Base-by-base conservation (phyloP, 2,329 filamentous ascomycete genomes). In the Scedosporium dehoogii region DNA sequence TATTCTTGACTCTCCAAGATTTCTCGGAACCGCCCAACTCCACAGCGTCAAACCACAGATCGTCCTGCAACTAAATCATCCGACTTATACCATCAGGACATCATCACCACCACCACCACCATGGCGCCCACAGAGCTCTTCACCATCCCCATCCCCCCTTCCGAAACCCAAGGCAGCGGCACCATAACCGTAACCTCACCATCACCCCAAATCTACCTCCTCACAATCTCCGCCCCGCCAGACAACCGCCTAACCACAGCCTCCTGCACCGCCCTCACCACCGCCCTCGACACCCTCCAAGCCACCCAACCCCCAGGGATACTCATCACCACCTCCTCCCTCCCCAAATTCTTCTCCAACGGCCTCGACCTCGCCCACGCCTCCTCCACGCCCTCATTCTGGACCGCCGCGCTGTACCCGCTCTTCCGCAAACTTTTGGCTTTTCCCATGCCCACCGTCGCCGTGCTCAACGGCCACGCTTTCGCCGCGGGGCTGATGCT, bases 401-500 rank as follows among this genome's bases (percentile, higher is more conserved):
- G 85, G 68, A 75, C 83, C 1, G 72, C 79, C 10, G 55, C 44
- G 21, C 38, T 65, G 46, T 63, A 65, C 29, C 53, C 48, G 42
- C 57, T 65, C 48, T 63, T 46, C 58, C 14, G 21, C 59, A 48
- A 38, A 57, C 58, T 62, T 2, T 55, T 7, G 41, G 74, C 75
- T 59, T 93, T 86, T 70, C 89, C 90, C 14, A 91, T 92, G 89
- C 90, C 90, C 25, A 94, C 90, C 3, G 74, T 94, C 59, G 87
- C 89, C n/a, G 78, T 92, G 7, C 70, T 93, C 62, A 91, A 91
- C 68, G 90, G 90, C 23, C 91, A 96, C 73, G 85, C 87, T 62
- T 94, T 92, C 72, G 91, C 90, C 5, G 90, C 85, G 56, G 90
- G 89, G n/a, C 78, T 92, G 64, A 92, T 94, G 86, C 78, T 89